phyloP scores from a whole-genome alignment of 768 basidiomycete genomes.

The Crepidotus variabilis region DNA sequence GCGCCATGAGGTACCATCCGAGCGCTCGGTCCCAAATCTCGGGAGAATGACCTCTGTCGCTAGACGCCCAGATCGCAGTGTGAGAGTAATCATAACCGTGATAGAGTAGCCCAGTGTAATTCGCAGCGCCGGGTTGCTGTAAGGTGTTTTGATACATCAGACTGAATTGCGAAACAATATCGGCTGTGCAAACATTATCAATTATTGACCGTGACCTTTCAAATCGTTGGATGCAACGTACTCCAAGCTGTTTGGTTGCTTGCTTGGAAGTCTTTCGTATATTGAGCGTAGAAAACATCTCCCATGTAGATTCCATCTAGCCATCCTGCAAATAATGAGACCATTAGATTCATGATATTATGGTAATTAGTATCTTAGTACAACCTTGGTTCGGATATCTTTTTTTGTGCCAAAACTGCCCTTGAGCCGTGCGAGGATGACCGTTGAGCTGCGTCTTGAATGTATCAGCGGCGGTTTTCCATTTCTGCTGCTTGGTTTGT shows the following conservation, averaged over 20 bases:
- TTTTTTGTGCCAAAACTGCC: constrained; percentile 45
- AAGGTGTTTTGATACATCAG: constrained; percentile 42
- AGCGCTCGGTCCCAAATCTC: constrained; percentile 48
- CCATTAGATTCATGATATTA: background rate
- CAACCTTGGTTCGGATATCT: constrained; percentile 40
- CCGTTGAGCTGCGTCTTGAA: constrained; percentile 34
- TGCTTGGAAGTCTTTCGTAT: constrained; percentile 31
- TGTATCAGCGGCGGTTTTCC: constrained; percentile 36
- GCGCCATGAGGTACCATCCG: constrained; percentile 46
- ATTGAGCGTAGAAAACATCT: constrained; percentile 39
- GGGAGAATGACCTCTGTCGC: constrained; percentile 42
- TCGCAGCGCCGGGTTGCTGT: constrained; percentile 32
- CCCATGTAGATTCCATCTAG: constrained; percentile 46
- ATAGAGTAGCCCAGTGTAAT: constrained; percentile 40
- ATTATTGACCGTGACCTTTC: background rate
- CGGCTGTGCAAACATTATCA: constrained; percentile 21
- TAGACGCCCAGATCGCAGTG: constrained; percentile 38
- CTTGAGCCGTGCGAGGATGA: constrained; percentile 41
- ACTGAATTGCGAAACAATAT: constrained; percentile 37
- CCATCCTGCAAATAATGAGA: constrained; percentile 29
- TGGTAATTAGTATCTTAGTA: background rate
- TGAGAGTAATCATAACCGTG: constrained; percentile 48
- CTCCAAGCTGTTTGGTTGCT: constrained; percentile 36
- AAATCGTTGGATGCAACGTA: constrained; percentile 14
- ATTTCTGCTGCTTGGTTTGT: constrained; percentile 31